Percentiles rank a stretch among this genome's conserved stretches.
These are phyloP conservation scores for Gossypium australe DNA, from an alignment of 345 rosid species.

Conservation along the genomic window DNA sequence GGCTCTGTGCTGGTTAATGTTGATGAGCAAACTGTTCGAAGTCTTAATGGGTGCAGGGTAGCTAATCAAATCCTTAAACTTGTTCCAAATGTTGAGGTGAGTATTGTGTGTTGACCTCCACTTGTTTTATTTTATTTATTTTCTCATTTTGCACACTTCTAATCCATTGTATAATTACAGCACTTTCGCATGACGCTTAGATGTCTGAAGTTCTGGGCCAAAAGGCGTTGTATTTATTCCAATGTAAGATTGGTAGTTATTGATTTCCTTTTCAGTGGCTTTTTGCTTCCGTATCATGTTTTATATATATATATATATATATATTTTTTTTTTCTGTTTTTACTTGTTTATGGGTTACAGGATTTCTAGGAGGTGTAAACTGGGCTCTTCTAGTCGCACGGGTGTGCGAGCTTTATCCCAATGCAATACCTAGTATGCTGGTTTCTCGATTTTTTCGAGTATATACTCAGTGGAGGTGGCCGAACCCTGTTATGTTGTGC, in stretches of 20 bases:
- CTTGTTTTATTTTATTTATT: neutral
- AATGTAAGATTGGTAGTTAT: conserved; percentile 41
- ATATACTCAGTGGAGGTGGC: no score
- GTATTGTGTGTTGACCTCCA: neutral
- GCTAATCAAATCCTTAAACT: conserved; percentile 91
- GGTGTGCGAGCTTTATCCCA: conserved; percentile 76
- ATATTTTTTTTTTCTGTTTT: neutral
- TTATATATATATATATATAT: no score
- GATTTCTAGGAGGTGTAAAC: conserved; percentile 73
- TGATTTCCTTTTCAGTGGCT: neutral
- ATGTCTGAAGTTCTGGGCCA: conserved; percentile 72
- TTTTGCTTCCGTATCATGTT: neutral
- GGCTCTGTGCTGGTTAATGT: conserved; percentile 57
- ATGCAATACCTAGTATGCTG: conserved; percentile 67
- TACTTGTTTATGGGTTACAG: conserved; percentile 45
- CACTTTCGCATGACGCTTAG: conserved; percentile 56
- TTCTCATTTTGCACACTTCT: neutral
- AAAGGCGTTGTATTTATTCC: conserved; percentile 66
- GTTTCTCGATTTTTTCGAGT: conserved; percentile 66
- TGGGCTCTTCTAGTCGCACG: conserved; percentile 81
- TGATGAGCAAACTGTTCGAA: conserved; percentile 89
- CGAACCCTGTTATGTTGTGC: conserved; percentile 75
- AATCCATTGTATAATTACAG: conserved; percentile 34
- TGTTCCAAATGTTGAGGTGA: conserved; percentile 85
- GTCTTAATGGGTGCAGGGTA: conserved; percentile 96